These are phyloP conservation scores for Kuraishia capsulata DNA, from an alignment of 805 yeast species.

Conservation along the genomic window DNA sequence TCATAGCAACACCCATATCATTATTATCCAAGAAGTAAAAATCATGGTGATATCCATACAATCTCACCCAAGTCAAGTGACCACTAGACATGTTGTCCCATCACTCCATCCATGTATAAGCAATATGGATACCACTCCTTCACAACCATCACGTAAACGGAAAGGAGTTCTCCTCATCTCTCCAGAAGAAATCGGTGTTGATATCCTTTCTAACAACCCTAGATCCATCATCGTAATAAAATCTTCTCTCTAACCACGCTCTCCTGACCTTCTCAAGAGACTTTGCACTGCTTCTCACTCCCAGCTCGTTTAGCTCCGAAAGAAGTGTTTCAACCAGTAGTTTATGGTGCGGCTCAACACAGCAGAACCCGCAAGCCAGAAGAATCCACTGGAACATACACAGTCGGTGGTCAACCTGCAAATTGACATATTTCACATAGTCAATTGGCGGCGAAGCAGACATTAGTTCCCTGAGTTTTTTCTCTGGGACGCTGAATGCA, in stretches of 20 bases:
- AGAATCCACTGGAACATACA: slow-evolving; percentile 22
- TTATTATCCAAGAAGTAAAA: no score
- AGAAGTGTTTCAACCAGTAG: slow-evolving; percentile 17
- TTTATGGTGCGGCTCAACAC: slow-evolving; percentile 15
- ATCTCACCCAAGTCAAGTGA: no score
- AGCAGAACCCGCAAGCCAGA: slow-evolving; percentile 16
- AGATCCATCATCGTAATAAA: background rate
- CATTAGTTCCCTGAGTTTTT: background rate
- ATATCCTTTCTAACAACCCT: background rate
- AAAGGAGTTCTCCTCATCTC: background rate
- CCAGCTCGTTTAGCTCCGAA: slow-evolving; percentile 12
- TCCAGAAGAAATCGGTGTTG: background rate
- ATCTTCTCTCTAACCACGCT: slow-evolving; percentile 17
- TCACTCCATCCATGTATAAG: no score
- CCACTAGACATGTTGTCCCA: no score
- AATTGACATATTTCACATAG: slow-evolving; percentile 10
- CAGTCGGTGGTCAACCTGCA: slow-evolving; percentile 20
- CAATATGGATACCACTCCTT: no score
- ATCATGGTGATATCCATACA: no score
- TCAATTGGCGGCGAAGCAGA: slow-evolving; percentile 5
- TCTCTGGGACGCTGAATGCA: slow-evolving; percentile 8
- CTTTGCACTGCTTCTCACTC: slow-evolving; percentile 17
- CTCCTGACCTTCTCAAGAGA: slow-evolving; percentile 13
- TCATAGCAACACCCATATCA: no score
- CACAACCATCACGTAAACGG: no score